Conservation (phyloP, 345 rosid species). For the Eucalyptus decipiens region DNA sequence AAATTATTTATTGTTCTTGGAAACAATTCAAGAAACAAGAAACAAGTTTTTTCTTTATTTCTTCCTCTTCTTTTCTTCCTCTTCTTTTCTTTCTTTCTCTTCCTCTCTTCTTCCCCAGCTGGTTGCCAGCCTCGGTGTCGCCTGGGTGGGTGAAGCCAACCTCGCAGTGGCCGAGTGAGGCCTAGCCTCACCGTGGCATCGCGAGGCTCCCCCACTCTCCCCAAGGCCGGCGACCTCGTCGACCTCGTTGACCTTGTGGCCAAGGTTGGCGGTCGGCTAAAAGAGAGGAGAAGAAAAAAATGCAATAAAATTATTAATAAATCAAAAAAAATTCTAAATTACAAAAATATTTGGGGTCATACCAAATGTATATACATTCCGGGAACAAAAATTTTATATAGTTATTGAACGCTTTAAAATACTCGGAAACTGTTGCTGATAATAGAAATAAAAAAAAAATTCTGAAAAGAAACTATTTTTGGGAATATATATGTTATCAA, state of each 20-base stretch:
- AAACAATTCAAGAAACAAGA: no score
- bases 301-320: no score
- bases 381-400: no score
- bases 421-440: accelerated
- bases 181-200: accelerated
- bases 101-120: no score
- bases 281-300: no score
- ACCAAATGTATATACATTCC: accelerated
- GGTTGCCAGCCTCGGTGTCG: accelerated
- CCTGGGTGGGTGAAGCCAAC: no score
- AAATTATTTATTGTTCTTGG: accelerated
- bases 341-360: no score
- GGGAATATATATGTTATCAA: accelerated
- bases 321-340: no score
- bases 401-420: accelerated
- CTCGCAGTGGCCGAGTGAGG: accelerated
- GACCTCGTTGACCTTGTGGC: accelerated
- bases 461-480: accelerated
- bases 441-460: no score
- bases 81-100: no score
- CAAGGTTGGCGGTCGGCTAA: accelerated
- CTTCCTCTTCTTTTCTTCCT: no score
- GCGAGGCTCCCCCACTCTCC: accelerated
- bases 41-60: no score
- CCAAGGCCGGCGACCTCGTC: accelerated